phyloP scores from a whole-genome alignment of 495 filamentous ascomycete species.

The Parathielavia appendiculata region DNA sequence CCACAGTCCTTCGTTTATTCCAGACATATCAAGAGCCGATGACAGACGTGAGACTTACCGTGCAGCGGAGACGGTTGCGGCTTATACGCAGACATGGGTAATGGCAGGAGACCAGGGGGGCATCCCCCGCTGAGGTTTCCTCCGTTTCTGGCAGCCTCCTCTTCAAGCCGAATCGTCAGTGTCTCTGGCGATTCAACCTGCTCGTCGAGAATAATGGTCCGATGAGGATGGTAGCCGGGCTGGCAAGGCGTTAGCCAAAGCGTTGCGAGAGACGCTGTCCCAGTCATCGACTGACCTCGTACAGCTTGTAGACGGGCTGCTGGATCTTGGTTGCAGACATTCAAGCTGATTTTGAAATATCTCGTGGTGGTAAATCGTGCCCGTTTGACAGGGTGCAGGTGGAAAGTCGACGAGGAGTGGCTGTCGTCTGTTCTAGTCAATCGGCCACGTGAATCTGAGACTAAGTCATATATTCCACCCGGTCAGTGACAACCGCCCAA shows the following conservation, averaged over 20 bases:
- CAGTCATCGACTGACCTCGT: constrained; percentile 39
- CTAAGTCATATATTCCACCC: too few species aligned
- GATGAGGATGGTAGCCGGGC: constrained; percentile 45
- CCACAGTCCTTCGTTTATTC: not conserved
- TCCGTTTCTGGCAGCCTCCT: constrained; percentile 44
- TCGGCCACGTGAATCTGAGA: too few species aligned
- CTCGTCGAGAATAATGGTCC: constrained; percentile 47
- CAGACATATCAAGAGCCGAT: not conserved
- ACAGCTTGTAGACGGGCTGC: constrained; percentile 47
- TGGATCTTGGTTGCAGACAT: constrained; percentile 49
- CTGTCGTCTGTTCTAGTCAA: not conserved
- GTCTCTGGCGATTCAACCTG: constrained; percentile 48
- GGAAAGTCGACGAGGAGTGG: too few species aligned
- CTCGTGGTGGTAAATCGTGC: not conserved
- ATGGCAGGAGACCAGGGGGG: constrained; percentile 48
- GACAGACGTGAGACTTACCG: constrained; percentile 41
- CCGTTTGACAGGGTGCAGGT: not conserved
- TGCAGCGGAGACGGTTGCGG: constrained; percentile 44
- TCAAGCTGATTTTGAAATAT: constrained; percentile 37
- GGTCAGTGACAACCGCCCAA: not conserved
- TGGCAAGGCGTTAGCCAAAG: constrained; percentile 16
- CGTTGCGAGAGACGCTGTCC: not conserved
- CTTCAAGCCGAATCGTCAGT: constrained; percentile 44
- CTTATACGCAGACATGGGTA: constrained; percentile 46
- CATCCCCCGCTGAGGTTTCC: constrained; percentile 46